A percentile compares a stretch with the other conserved stretches of the same genome.
phyloP scores from a whole-genome alignment of 106 monocot species.

The Amphibolis antarctica region DNA sequence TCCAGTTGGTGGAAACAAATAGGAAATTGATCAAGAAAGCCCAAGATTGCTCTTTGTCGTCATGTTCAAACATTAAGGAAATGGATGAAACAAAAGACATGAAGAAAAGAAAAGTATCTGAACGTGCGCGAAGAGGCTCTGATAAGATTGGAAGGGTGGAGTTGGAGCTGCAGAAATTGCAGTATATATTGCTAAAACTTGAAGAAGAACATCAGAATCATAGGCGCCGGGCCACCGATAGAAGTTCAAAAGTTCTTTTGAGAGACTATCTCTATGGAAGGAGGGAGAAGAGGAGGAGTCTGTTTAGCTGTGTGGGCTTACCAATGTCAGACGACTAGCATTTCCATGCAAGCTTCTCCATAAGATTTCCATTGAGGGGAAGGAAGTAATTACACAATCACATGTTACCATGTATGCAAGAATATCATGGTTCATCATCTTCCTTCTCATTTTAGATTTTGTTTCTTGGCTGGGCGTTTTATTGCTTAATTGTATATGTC shows the following conservation, averaged over 20 bases:
- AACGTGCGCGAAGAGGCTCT: slow-evolving; percentile 32
- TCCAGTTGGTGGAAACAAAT: slow-evolving; percentile 35
- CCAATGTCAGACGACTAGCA: background rate
- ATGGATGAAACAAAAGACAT: slow-evolving; percentile 12
- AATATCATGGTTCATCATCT: background rate
- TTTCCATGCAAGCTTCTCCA: background rate
- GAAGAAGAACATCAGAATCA: slow-evolving; percentile 40
- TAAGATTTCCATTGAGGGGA: background rate
- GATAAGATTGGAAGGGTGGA: slow-evolving; percentile 78
- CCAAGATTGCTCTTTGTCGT: slow-evolving; percentile 15
- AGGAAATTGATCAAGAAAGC: slow-evolving; percentile 36
- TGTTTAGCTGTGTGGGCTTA: slow-evolving; percentile 3
- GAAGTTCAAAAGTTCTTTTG: slow-evolving; percentile 30
- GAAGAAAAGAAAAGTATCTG: slow-evolving; percentile 32
- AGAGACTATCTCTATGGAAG: slow-evolving; percentile 58
- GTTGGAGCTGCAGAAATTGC: slow-evolving; percentile 68
- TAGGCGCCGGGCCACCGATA: slow-evolving; percentile 12
- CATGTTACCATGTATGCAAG: background rate
- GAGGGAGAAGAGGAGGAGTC: background rate
- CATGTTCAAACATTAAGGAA: slow-evolving; percentile 3
- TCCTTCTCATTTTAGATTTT: background rate
- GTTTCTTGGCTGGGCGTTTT: background rate
- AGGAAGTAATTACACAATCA: background rate
- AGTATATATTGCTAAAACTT: slow-evolving; percentile 55
- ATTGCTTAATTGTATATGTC: slow-evolving; percentile 1